Base-by-base conservation (phyloP, 1,284 basidiomycete species). In the Ustilago sp. region DNA sequence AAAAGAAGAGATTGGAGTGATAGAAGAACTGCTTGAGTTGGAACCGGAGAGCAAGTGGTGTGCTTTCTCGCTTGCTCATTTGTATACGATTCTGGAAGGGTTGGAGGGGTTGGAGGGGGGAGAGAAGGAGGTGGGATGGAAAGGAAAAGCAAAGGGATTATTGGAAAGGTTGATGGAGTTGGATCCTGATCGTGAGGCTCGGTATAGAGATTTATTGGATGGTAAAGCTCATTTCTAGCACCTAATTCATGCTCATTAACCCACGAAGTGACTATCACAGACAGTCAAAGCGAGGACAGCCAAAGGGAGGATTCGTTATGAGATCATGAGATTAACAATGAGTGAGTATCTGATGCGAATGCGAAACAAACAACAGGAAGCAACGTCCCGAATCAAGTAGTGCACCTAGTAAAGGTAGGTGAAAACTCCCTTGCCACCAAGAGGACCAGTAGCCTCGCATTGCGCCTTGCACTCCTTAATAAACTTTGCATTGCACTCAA, bases 21-120 rank as follows among this genome's bases (percentile, higher is more conserved):
- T 98, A 59, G 88, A 92, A 77, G 94, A 97, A 78, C 88, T 99
- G n/a, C 88, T 95, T 43, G 91, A 93, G 53, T 91, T 95, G 67
- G 94, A 98, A 83, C 92, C 95, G 1, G 94, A 96, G 75, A 94
- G 93, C 77, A 97, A 94, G 89, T 98, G 96, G 80, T 84, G 83
- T 59, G 73, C 83, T n/a, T 58, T 75, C 7, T 63, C 69, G 8
- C 56, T 85, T 17, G 78, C 82, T 17, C 74, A 79, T n/a, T 77
- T 77, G 56, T 68, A 66, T 11, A 67, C 56, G 31, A 54, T 73
- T 12, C 57, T 76, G 8, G 54, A 15, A 11, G 52, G 31, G 12
- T n/a, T 60, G 13, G 13, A 38, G 1, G 52, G 34, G 12, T 15
- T 59, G 13, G 13, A 43, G 2, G 11, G 23, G 19, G 47, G 48